Evolutionary conservation across 768 basidiomycete species (phyloP).

Genomic region (Cystofilobasidium macerans): DNA sequence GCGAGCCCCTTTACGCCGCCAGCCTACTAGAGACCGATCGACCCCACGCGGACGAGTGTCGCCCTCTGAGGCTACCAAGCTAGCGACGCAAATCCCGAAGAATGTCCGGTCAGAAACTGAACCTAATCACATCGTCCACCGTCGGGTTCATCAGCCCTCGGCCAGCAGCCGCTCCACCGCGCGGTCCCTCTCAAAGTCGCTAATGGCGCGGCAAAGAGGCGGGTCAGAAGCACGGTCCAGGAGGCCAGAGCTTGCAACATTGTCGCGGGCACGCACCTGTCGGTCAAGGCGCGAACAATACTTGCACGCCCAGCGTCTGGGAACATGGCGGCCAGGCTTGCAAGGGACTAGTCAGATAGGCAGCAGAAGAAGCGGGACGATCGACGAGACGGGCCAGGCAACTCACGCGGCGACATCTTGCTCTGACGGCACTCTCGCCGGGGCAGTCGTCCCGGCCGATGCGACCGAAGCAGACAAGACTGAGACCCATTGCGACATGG

Average conservation of each 20-base stretch:
- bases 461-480: background rate
- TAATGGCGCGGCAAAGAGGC: background rate
- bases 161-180: background rate
- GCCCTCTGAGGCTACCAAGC: too few species aligned
- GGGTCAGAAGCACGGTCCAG: background rate
- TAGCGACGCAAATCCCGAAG: too few species aligned
- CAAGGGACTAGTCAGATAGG: background rate
- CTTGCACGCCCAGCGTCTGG: background rate
- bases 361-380: background rate
- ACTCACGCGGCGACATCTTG: background rate
- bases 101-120: too few species aligned
- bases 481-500: slow-evolving; percentile 1
- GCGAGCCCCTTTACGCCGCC: too few species aligned
- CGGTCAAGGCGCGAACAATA: background rate
- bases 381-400: background rate
- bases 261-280: background rate
- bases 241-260: background rate
- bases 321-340: background rate
- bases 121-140: too few species aligned
- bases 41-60: too few species aligned
- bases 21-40: too few species aligned
- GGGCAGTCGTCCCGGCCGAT: background rate
- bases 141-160: background rate
- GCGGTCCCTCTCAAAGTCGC: background rate
- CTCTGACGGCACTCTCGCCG: background rate